A percentile compares a stretch with the other conserved stretches of the same genome.
phyloP scores from a whole-genome alignment of 108 stramenopile species.

The Cyclotella atomus region DNA sequence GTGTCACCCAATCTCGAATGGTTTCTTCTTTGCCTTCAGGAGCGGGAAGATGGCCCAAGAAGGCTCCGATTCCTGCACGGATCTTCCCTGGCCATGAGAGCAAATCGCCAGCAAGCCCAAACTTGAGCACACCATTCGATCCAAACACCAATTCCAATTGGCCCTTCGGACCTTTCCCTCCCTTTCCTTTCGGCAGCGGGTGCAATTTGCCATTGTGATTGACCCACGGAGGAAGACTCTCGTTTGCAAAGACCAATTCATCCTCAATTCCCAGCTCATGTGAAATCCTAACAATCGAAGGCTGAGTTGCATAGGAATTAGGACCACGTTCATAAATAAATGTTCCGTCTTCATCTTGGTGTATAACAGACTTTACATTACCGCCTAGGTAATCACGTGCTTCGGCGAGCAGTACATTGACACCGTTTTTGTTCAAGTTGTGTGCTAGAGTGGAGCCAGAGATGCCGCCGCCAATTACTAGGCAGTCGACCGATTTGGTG shows the following conservation, averaged over 20 bases:
- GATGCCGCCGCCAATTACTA: constrained; percentile 93
- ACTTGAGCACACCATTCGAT: constrained; percentile 78
- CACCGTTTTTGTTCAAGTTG: constrained; percentile 69
- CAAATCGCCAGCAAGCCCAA: constrained; percentile 74
- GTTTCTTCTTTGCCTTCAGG: constrained; percentile 87
- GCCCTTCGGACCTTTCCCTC: constrained; percentile 83
- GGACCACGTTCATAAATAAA: constrained; percentile 98
- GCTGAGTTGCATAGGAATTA: constrained; percentile 91
- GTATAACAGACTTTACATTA: constrained; percentile 81
- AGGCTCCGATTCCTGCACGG: constrained; percentile 94
- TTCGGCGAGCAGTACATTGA: constrained; percentile 84
- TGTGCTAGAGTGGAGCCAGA: constrained; percentile 90
- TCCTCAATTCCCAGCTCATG: constrained; percentile 90
- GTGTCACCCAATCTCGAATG: constrained; percentile 92
- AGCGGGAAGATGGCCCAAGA: constrained; percentile 76
- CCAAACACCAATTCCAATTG: constrained; percentile 87
- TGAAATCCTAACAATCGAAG: constrained; percentile 86
- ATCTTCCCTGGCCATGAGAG: constrained; percentile 95
- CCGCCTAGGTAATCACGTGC: constrained; percentile 88
- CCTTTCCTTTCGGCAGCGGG: constrained; percentile 89
- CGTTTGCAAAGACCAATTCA: constrained; percentile 93
- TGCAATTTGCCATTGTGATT: constrained; percentile 89
- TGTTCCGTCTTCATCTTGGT: constrained; percentile 67
- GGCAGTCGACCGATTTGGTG: constrained; percentile 60
- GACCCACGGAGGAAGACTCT: constrained; percentile 85